Evolutionary conservation across 1,284 basidiomycete species (phyloP), one percentile per base, ranked within the genome.

Genomic region (Quambalaria eucalypti): DNA sequence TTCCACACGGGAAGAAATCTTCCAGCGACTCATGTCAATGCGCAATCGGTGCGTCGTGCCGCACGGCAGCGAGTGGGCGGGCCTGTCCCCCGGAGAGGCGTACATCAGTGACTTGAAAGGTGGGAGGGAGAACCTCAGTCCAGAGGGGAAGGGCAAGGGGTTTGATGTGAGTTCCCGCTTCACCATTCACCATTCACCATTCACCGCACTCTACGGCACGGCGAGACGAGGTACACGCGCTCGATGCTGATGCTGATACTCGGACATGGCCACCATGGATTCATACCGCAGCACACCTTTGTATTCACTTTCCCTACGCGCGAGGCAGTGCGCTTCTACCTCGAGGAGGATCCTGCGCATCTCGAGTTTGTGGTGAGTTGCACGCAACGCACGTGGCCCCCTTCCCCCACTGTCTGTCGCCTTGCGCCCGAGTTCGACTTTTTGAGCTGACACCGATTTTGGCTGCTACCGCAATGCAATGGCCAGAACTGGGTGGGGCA

Each of bases 81-180:
- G n/a, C n/a, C n/a, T n/a, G n/a, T n/a, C n/a, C n/a, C n/a, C n/a
- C n/a, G 54, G 54, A 33, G 50, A 57, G 30, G 54, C 59, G 0
- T 68, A 68, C 59, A 59, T 68, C 9, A 38, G 57, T 28, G 64
- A 64, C 31, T 56, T 64, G 28, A 59, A 61, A 40, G 56, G 57
- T 21, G 63, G 62, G 10, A 59, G 55, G 39, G 29, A 48, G 4
- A 65, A 68, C 57, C 56, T 36, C 1, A 64, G 61, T 23, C 48
- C 55, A 7, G 66, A 68, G 28, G 48, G 50, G 16, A 50, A 50
- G 4, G 66, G 59, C 8, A 64, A 68, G 36, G 66, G 57, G 21
- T 68, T 62, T 51, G 57, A 56, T 29, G 49, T 50, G 33, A 46
- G 51, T 48, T 16, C 40, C 1, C 21, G n/a, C n/a, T n/a, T n/a